Percentiles rank a stretch among this genome's conserved stretches.
These are phyloP conservation scores for Penicillium sclerotigenum DNA, from an alignment of 2,329 filamentous ascomycete genomes.

Conservation along the genomic window DNA sequence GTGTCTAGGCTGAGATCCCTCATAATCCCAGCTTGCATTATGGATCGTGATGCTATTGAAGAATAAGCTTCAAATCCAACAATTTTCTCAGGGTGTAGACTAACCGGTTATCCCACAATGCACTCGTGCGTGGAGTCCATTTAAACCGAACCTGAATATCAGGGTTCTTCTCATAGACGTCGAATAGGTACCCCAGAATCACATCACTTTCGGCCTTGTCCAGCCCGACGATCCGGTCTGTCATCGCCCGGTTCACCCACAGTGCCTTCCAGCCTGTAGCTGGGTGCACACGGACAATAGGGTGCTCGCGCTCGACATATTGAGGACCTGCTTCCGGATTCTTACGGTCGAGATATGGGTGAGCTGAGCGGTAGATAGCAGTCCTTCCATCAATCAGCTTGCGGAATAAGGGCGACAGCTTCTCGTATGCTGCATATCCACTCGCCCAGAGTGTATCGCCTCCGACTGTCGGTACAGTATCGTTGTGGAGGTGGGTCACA, in stretches of 20 bases:
- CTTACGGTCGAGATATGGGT: constrained; percentile 64
- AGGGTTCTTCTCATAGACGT: constrained; percentile 66
- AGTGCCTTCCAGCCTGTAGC: constrained; percentile 72
- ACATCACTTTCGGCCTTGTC: constrained; percentile 67
- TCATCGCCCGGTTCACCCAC: constrained; percentile 70
- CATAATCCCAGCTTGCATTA: constrained; percentile 72
- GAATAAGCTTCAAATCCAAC: not conserved
- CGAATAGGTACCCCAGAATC: constrained; percentile 63
- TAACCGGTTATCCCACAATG: constrained; percentile 68
- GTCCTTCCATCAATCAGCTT: constrained; percentile 65
- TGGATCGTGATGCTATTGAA: constrained; percentile 63
- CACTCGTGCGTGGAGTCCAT: constrained; percentile 66
- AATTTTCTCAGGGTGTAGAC: constrained; percentile 15
- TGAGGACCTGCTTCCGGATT: constrained; percentile 61
- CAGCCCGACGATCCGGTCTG: constrained; percentile 64
- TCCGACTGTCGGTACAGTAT: constrained; percentile 61
- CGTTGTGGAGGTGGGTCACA: constrained; percentile 68
- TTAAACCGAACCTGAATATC: constrained; percentile 71
- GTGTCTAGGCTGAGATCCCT: constrained; percentile 63
- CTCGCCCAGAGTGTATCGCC: constrained; percentile 72
- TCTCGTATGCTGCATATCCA: constrained; percentile 70
- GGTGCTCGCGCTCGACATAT: constrained; percentile 65
- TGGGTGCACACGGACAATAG: constrained; percentile 67
- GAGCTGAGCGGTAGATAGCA: constrained; percentile 64
- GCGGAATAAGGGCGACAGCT: constrained; percentile 67